Conservation (phyloP, 116 monocot species). For the Trichopus zeylanicus region DNA sequence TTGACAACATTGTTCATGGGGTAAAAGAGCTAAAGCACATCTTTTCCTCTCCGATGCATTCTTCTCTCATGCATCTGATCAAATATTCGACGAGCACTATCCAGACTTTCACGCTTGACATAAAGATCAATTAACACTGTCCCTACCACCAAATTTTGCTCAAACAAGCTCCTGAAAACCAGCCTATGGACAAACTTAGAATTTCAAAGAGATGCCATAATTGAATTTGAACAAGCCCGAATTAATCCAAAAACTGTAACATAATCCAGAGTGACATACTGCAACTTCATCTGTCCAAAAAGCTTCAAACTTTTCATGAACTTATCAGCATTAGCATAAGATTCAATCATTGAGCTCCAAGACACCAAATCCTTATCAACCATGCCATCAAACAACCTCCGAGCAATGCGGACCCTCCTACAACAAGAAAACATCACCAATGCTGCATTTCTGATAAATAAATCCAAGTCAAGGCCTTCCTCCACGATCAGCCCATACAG, state of each 20-base stretch:
- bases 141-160: constrained; percentile 1
- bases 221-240: neutral
- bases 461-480: constrained; percentile 9
- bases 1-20: constrained; percentile 3
- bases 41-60: constrained; percentile 4
- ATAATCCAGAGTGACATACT: constrained; percentile 9
- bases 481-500: constrained; percentile 8
- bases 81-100: constrained; percentile 2
- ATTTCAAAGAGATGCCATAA: neutral
- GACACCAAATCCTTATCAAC: constrained; percentile 20
- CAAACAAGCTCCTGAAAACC: neutral
- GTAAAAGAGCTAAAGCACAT: constrained; percentile 1
- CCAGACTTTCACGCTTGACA: constrained; percentile 5
- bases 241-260: constrained; percentile 13
- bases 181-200: constrained; percentile 1
- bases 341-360: constrained; percentile 29
- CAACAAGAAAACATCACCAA: constrained; percentile 6
- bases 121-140: constrained; percentile 3
- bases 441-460: constrained; percentile 11
- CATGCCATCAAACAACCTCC: constrained; percentile 17
- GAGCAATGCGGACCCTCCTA: constrained; percentile 1
- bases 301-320: neutral
- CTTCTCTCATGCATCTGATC: constrained; percentile 5
- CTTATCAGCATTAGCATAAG: constrained; percentile 8
- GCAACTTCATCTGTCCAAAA: constrained; percentile 11